Percentiles rank a stretch among this genome's conserved stretches.
These are phyloP conservation scores for Debaryomyces nepalensis DNA, from an alignment of 1,139 yeast genomes.

Conservation along the genomic window DNA sequence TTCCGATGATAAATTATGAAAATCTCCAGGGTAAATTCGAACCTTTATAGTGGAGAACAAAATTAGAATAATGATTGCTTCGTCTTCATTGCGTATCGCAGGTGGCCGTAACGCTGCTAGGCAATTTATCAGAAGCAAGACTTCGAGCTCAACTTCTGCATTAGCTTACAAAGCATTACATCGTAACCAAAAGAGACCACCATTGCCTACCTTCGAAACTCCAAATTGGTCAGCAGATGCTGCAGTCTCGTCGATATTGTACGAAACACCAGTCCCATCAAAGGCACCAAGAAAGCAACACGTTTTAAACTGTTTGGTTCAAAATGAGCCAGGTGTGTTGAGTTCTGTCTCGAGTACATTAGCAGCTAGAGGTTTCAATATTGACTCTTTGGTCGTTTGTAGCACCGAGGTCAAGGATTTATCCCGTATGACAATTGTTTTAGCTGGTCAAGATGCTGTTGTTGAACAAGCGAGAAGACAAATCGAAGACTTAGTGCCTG, in stretches of 20 bases:
- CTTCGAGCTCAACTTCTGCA: constrained; percentile 82
- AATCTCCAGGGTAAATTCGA: not conserved
- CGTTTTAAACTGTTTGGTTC: constrained; percentile 94
- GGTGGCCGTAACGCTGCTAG: constrained; percentile 12
- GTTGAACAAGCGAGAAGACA: constrained; percentile 99
- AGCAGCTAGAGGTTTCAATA: constrained; percentile 98
- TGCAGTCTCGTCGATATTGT: constrained; percentile 91
- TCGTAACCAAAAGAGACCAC: constrained; percentile 84
- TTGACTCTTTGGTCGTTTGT: constrained; percentile 95
- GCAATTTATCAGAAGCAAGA: constrained; percentile 28
- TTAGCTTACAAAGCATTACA: constrained; percentile 92
- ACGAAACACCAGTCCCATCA: constrained; percentile 86
- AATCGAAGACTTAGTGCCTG: constrained; percentile 96
- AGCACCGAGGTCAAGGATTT: constrained; percentile 95
- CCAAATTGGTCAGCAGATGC: constrained; percentile 96
- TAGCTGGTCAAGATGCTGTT: constrained; percentile 93
- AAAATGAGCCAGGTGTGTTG: constrained; percentile 97
- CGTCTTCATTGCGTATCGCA: constrained; percentile 10
- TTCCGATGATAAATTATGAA: constrained; percentile 6
- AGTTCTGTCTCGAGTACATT: constrained; percentile 92
- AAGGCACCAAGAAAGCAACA: constrained; percentile 76
- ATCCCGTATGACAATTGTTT: constrained; percentile 94
- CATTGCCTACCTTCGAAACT: constrained; percentile 91
- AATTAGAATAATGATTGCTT: constrained; percentile 6
- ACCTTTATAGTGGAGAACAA: not conserved